Base-by-base conservation (phyloP, 2,329 filamentous ascomycete species). In the Scedosporium dehoogii region DNA sequence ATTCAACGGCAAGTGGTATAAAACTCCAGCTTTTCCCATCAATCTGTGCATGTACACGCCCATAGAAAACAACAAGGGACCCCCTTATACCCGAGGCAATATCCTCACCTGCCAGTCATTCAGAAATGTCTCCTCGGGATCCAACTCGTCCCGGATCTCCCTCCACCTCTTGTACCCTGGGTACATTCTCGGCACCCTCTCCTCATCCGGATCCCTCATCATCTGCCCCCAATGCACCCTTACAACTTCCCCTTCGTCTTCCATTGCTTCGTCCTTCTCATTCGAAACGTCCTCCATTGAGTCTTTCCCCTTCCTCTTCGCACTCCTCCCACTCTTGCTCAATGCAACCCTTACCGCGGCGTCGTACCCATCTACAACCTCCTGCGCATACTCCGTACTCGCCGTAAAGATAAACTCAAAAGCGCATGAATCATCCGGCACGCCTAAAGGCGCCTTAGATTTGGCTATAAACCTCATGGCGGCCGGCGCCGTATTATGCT, bases 381-480 rank as follows among this genome's bases (percentile, higher is more conserved):
- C 33, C 42, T 62, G 60, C 23, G 53, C 60, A n/a, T 62, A 33
- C 14, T 23, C 21, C 16, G 60, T 62, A 12, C 23, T 62, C 7
- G 60, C 60, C 6, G 60, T 62, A 18, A 62, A 62, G 14, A 62
- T 62, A 27, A 62, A 62, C 55, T 62, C 60, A 41, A 62, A 62
- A 21, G 60, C 33, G 27, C 60, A 62, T 42, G 60, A 62, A 48
- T 62, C 53, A 23, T 62, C 55, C 41, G n/a, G 33, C n/a, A 62
- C n/a, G 14, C 60, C 60, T 7, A 62, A 21, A 16, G 58, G n/a
- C 9, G 60, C 60, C 21, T 27, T 58, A 6, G 60, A 62, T 38
- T 27, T 42, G 14, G 23, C 46, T 6, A 62, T 25, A n/a, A 62
- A 62, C 21, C 60, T 56, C 53, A 62, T 42, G n/a, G 60, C 29